Base-by-base conservation (phyloP, 108 stramenopile genomes). In the Poteriospumella lacustris region DNA sequence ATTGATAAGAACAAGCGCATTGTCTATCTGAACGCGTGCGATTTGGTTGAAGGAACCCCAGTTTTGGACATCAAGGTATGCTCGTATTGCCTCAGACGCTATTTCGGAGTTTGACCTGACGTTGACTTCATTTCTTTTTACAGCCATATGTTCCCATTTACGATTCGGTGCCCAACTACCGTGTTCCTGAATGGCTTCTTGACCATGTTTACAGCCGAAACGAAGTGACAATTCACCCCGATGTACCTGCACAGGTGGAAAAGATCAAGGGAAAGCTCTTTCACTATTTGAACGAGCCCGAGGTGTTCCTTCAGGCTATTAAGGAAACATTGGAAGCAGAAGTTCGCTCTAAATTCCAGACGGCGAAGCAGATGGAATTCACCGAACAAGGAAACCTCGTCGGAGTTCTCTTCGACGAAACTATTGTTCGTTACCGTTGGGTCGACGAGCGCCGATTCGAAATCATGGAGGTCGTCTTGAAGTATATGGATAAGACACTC, bases 41-140 rank as follows among this genome's bases (percentile, higher is more conserved):
- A 96, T 85, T 82, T 96, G 41, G 93, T 94, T 0, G 91, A 96
- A 76, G 93, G 93, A 44, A 96, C 95, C n/a, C 95, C 95, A 1
- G 88, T 96, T 0, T 68, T 94, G 38, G 95, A 96, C 78, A 85
- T 96, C 73, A 96, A 96, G 77, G 70, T 73, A 33, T n/a, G n/a
- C n/a, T n/a, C n/a, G n/a, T n/a, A n/a, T n/a, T n/a, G n/a, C n/a
- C n/a, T n/a, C n/a, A n/a, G n/a, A 24, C 52, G n/a, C 24, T 19
- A 24, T 24, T 19, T 56, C 24, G n/a, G 52, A 56, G 52, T 24
- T 24, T 24, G n/a, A 24, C 24, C 19, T 56, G 52, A 56, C 52
- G 52, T 24, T 56, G 24, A 56, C 24, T 24, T 73, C 12, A 38
- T 56, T 52, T 5, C 42, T 52, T 5, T 73, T 19, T 42, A 5